These are phyloP conservation scores for Solanum piurae DNA, from an alignment of 257 asterid species.

Conservation along the genomic window DNA sequence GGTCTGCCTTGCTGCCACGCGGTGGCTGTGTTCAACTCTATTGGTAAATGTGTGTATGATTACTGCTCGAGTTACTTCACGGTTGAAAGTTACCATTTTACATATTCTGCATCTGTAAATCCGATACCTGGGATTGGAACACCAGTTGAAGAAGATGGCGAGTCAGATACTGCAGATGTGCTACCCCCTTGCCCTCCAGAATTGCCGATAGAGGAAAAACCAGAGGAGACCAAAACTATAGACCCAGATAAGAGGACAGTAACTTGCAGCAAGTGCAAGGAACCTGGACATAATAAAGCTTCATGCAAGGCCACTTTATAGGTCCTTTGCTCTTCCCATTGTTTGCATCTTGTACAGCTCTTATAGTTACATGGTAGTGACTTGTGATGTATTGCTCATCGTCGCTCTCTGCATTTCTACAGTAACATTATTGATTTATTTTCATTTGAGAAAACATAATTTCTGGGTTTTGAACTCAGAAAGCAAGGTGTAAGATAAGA, in stretches of 20 bases:
- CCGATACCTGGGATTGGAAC: conserved; percentile 38
- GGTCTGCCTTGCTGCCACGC: conserved; percentile 78
- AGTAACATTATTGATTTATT: neutral
- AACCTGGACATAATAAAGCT: conserved; percentile 84
- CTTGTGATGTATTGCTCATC: neutral
- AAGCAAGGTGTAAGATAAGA: neutral
- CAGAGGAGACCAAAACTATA: conserved; percentile 36
- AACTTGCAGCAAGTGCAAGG: conserved; percentile 75
- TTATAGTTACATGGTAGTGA: neutral
- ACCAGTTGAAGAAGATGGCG: conserved; percentile 26
- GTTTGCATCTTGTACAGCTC: conserved; percentile 16
- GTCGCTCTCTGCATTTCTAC: neutral
- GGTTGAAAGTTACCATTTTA: conserved; percentile 35
- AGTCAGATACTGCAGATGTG: conserved; percentile 32
- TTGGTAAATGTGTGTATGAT: conserved; percentile 43
- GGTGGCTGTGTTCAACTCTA: conserved; percentile 47
- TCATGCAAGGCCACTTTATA: conserved; percentile 54
- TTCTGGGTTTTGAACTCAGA: neutral
- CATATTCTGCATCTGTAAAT: conserved; percentile 44
- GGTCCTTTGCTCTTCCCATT: neutral
- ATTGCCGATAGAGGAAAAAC: conserved; percentile 23
- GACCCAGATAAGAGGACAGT: conserved; percentile 76
- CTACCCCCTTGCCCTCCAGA: conserved; percentile 53
- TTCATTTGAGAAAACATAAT: neutral
- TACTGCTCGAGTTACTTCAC: conserved; percentile 55